A percentile compares a stretch with the other conserved stretches of the same genome.
Conservation (phyloP, 306 rosid species). For the Acacia crassicarpa region DNA sequence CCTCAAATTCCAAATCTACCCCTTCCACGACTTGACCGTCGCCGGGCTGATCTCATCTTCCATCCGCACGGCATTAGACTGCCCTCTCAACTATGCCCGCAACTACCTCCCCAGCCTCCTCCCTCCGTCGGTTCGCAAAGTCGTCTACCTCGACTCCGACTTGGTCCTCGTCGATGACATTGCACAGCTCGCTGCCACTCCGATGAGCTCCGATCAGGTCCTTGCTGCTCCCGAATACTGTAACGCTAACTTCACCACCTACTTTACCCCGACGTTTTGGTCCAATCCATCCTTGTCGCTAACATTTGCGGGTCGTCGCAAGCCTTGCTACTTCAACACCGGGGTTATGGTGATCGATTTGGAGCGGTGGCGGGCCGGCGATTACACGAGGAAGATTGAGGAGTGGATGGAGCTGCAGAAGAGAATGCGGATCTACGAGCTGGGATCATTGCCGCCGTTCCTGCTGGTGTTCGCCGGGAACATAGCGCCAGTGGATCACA, state of each 20-base stretch:
- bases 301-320: constrained; percentile 65
- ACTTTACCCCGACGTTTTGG: constrained; percentile 90
- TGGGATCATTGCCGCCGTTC: constrained; percentile 91
- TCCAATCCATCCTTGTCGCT: constrained; percentile 74
- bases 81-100: constrained; percentile 94
- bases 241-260: constrained; percentile 80
- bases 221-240: constrained; percentile 99
- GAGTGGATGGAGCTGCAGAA: constrained; percentile 99
- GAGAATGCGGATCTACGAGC: constrained; percentile 91
- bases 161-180: constrained; percentile 88
- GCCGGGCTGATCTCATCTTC: constrained; percentile 86
- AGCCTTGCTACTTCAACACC: constrained; percentile 89
- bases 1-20: constrained; percentile 72
- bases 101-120: constrained; percentile 75
- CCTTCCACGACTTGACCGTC: constrained; percentile 60
- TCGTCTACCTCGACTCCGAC: constrained; percentile 94
- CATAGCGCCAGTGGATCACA: constrained; percentile 77
- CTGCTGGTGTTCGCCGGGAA: constrained; percentile 81
- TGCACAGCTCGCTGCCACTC: constrained; percentile 69
- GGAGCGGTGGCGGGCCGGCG: constrained; percentile 75
- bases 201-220: constrained; percentile 40
- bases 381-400: constrained; percentile 68
- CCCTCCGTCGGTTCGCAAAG: constrained; percentile 50
- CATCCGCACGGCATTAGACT: constrained; percentile 85
- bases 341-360: constrained; percentile 97